Evolutionary conservation across 2,329 filamentous ascomycete species (phyloP), one percentile per base, ranked within the genome.

Genomic region (Juglanconis oblonga): DNA sequence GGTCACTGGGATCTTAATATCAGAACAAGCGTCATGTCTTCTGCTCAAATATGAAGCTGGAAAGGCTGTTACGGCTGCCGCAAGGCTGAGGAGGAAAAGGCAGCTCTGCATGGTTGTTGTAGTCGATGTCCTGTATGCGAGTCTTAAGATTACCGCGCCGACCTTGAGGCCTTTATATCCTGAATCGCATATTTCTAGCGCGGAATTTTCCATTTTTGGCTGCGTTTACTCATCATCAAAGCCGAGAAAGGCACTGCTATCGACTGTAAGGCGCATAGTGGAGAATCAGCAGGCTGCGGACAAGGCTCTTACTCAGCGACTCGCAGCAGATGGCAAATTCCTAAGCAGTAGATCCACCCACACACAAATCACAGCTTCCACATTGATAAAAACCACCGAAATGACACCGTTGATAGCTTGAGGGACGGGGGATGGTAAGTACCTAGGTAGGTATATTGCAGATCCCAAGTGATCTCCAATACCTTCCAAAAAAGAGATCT

Each of bases 1-100:
- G 9, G 65, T 64, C 36, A 72, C 52, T 13, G 69, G 69, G n/a
- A 72, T 67, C 8, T 64, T 55, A 14, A 71, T 24, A 10, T 70
- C 68, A 47, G 49, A 63, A 57, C 69, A 71, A 35, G 7, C 13
- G 2, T 7, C 8, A 11, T 17, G 4, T n/a, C 3, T 44, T 29
- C 7, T 51, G 38, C 13, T 62, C 61, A 10, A 45, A 47, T 24
- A 52, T 38, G 31, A 55, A 35, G 29, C 55, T 50, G 52, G 58
- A 53, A 38, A 61, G 54, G 49, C 55, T 29, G 58, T 64, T 35
- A n/a, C 17, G n/a, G 50, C 8, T 7, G 40, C 36, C 31, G 48
- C 53, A 14, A 60, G 47, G 36, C 42, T 33, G 33, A 52, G n/a
- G n/a, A 45, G 36, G 14, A 60, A 13, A 8, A 35, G n/a, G 7